Evolutionary conservation across 805 yeast species (phyloP), one percentile per base, ranked within the genome.

Genomic region (Candida sphagnicola): DNA sequence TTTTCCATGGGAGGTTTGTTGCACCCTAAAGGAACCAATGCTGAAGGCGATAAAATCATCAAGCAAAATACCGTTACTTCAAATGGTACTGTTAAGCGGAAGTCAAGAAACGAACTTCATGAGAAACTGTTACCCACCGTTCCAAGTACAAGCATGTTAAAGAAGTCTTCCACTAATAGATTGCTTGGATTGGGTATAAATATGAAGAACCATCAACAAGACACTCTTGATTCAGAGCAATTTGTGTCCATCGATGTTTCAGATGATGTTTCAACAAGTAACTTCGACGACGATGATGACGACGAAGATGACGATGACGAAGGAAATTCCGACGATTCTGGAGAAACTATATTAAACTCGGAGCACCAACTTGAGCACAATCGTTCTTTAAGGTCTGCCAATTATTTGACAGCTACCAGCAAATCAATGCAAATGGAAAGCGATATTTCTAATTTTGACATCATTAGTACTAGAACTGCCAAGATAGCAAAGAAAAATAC

Each of bases 1-100:
- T 56, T 69, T 37, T 67, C 74, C 0, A 65, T 69, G 48, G 65
- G 66, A 35, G 72, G 68, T 2, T 48, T 67, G 18, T 44, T 57
- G 40, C 45, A 50, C 37, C 43, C 45, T 18, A 28, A 40, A 16
- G 23, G 28, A 12, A 32, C 44, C 4, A 39, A 39, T 31, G 47
- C 32, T 17, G 45, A 35, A 18, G 47, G 47, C 14, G 46, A 45
- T 28, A 28, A 21, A 23, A 32, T 25, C 35, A 39, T 28, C 10
- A 34, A 21, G 41, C 31, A 28, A 39, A 40, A n/a, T 26, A 32
- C 21, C 6, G 18, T 33, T 15, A 33, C 28, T 14, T 19, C 35
- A 8, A 24, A 18, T 14, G n/a, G 12, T n/a, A 21, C 34, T 17
- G 26, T 28, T 18, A 28, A 16, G 19, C 39, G 38, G 10, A 31